phyloP scores from a whole-genome alignment of 2,329 filamentous ascomycete species.

The Pleurostoma richardsiae region DNA sequence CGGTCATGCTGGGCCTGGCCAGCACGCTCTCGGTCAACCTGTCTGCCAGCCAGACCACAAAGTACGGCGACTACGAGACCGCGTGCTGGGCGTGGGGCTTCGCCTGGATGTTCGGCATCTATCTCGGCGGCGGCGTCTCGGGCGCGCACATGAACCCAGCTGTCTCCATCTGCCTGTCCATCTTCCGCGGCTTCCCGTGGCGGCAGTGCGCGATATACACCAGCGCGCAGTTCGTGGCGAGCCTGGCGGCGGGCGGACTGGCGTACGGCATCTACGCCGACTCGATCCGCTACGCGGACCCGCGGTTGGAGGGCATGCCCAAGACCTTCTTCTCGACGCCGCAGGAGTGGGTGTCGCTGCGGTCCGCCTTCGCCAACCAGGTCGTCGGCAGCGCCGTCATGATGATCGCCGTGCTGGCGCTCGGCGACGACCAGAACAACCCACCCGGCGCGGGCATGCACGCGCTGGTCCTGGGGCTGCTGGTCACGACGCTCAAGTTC shows the following conservation, averaged over 20 bases:
- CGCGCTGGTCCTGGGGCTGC: slow-evolving; percentile 26
- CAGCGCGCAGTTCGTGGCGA: slow-evolving; percentile 21
- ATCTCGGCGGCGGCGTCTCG: slow-evolving; percentile 19
- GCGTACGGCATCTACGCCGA: slow-evolving; percentile 23
- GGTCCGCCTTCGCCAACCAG: slow-evolving; percentile 26
- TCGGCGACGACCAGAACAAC: slow-evolving; percentile 31
- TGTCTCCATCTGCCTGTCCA: slow-evolving; percentile 25
- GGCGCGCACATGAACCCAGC: slow-evolving; percentile 26
- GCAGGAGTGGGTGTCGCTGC: slow-evolving; percentile 16
- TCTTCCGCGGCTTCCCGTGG: slow-evolving; percentile 32
- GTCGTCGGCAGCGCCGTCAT: slow-evolving; percentile 26
- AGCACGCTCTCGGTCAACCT: slow-evolving; percentile 20
- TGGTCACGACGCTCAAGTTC: slow-evolving; percentile 28
- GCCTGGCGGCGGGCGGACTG: slow-evolving; percentile 20
- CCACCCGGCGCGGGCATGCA: slow-evolving; percentile 29
- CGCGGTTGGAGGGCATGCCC: slow-evolving; percentile 18
- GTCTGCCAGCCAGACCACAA: slow-evolving; percentile 11
- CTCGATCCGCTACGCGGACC: slow-evolving; percentile 23
- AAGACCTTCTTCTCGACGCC: slow-evolving; percentile 27
- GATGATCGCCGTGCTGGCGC: slow-evolving; percentile 27
- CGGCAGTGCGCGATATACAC: slow-evolving; percentile 22
- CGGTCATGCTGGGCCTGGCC: slow-evolving; percentile 18
- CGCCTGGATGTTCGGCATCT: slow-evolving; percentile 23
- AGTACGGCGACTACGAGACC: slow-evolving; percentile 19
- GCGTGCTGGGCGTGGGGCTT: slow-evolving; percentile 23